Conservation (phyloP, 768 basidiomycete genomes). For the Lactifluus pinguis region DNA sequence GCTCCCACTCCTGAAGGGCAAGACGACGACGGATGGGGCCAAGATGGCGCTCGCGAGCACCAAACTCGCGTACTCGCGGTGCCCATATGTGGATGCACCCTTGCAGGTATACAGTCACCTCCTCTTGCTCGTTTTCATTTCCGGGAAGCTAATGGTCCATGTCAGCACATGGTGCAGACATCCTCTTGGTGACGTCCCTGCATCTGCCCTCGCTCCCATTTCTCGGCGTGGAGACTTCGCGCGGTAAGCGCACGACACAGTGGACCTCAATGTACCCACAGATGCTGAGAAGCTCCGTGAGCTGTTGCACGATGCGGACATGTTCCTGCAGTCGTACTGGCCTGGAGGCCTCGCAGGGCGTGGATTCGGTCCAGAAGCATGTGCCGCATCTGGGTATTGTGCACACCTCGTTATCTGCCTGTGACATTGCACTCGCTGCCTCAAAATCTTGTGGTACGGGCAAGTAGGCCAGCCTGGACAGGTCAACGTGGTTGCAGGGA, state of each 20-base stretch:
- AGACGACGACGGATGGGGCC: too few species aligned
- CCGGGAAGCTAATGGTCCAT: neutral
- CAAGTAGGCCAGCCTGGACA: too few species aligned
- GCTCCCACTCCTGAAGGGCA: too few species aligned
- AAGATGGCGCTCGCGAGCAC: too few species aligned
- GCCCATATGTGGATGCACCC: conserved; percentile 44
- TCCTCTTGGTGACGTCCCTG: conserved; percentile 47
- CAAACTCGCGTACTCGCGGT: conserved; percentile 51
- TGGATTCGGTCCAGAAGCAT: conserved; percentile 39
- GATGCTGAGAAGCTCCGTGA: conserved; percentile 29
- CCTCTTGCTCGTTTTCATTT: too few species aligned
- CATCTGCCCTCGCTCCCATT: conserved; percentile 41
- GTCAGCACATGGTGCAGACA: conserved; percentile 49
- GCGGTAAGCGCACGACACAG: conserved; percentile 55
- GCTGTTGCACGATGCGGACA: conserved; percentile 40
- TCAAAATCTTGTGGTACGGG: too few species aligned
- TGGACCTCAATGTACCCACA: conserved; percentile 32
- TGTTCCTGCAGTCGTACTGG: conserved; percentile 55
- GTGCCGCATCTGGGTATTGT: conserved; percentile 42
- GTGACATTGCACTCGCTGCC: too few species aligned
- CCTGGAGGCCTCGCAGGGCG: conserved; percentile 40
- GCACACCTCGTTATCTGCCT: conserved; percentile 44
- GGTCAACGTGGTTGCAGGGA: too few species aligned
- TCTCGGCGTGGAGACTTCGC: conserved; percentile 49
- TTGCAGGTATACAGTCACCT: conserved; percentile 36